Base-by-base conservation (phyloP, 805 yeast species). In the Teunomyces funiuensis region DNA sequence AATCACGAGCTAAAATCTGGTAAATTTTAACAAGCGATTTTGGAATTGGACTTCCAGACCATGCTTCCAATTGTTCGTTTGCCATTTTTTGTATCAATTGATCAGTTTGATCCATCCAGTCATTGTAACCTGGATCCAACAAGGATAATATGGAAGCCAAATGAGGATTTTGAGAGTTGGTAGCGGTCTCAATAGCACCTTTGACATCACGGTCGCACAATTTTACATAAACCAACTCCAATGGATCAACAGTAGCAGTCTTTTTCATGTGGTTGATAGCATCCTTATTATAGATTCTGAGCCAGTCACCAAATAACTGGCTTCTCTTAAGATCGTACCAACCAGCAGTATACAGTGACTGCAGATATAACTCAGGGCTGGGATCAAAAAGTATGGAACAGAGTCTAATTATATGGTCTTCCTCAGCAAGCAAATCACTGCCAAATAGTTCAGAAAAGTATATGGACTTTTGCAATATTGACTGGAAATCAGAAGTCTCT, bases 111-210 rank as follows among this genome's bases (percentile, higher is more conserved):
- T 53, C 53, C 37, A 71, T 69, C 3, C 85, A 82, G 1, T 73
- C 69, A 1, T 72, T 72, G 49, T 83, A 85, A 50, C 84, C 83
- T 0, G 93, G 82, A 25, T 87, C 95, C 6, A 85, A 58, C 31
- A 85, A 64, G 0, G 96, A 74, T 9, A 91, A 60, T 19, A 88
- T 54, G 0, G 79, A 79, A 0, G 96, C 80, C 14, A 91, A 61
- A 58, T 90, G 96, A 4, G 76, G 63, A 52, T 86, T 85, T 6
- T 74, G 73, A 0, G 84, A 61, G n/a, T 73, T 64, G 1, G 81
- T 61, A 1, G 97, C 90, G 2, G 67, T 45, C 22, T 70, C 67
- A 5, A 82, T 69, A 1, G 98, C 97, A 19, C 69, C 69, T 6
- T 73, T 65, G 20, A 88, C 53, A 42, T 83, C 77, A 40, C 85